A percentile compares a stretch with the other conserved stretches of the same genome.
These are phyloP conservation scores for Parietichytrium sp. DNA, from an alignment of 108 stramenopile species.

Conservation along the genomic window DNA sequence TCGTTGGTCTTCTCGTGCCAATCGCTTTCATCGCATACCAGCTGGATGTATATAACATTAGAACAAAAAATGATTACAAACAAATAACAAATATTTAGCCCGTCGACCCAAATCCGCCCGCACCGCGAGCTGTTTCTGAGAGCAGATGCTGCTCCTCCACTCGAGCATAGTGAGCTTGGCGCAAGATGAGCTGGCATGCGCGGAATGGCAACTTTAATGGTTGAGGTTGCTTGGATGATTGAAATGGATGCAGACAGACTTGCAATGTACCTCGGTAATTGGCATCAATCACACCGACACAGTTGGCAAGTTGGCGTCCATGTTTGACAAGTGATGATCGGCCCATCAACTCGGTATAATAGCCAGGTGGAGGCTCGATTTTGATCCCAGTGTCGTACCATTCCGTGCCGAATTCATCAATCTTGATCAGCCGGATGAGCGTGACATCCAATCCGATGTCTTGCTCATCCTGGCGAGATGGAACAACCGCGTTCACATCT, in stretches of 20 bases:
- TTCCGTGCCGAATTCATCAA: neutral
- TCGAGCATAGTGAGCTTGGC: neutral
- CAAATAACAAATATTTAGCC: no score
- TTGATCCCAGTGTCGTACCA: neutral
- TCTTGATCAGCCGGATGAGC: neutral
- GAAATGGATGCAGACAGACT: neutral
- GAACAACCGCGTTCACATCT: neutral
- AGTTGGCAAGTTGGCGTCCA: neutral
- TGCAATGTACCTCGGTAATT: neutral
- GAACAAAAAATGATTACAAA: no score
- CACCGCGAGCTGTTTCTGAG: neutral
- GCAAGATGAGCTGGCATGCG: neutral
- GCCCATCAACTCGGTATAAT: neutral
- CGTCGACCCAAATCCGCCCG: constrained; percentile 4
- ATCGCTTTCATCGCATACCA: no score
- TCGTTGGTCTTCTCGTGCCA: no score
- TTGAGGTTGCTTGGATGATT: no score
- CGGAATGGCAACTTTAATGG: neutral
- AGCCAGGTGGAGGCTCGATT: neutral
- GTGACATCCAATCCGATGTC: neutral
- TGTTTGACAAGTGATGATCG: neutral
- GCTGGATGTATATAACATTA: no score
- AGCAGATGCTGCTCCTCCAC: neutral
- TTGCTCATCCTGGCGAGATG: neutral
- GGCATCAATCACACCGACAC: neutral